Base-by-base conservation (phyloP, 768 basidiomycete species). In the Russula earlei region DNA sequence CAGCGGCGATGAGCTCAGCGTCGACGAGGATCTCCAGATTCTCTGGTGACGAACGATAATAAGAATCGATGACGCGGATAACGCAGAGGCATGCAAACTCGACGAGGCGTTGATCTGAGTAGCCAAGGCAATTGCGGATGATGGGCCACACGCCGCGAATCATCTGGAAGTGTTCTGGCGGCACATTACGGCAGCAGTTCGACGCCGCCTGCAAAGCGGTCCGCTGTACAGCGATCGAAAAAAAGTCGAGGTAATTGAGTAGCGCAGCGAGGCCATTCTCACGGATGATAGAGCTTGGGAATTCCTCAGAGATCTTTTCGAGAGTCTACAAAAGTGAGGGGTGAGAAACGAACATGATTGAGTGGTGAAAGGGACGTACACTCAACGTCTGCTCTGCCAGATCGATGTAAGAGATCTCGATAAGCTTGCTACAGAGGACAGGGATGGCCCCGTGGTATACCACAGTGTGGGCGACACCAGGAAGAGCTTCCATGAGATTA, bases 391-490 rank as follows among this genome's bases (percentile, higher is more conserved):
- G 96, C 68, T 98, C 96, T 12, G 96, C 96, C 44, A 99, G 77
- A 70, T 99, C 96, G 63, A 99, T 98, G 67, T 94, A 96, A 22
- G 91, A 90, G 55, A 99, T 99, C 71, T 96, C 91, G 68, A 91
- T 83, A 58, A 99, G 74, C 70, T 99, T 98, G 79, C 88, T 88
- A 80, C 95, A 98, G 45, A 99, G 78, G 31, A 95, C 92, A 17
- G 93, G 93, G 55, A 99, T 94, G 17, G 95, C 96, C n/a, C 95
- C 95, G 65, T 95, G 90, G 68, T 96, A 91, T 37, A 98, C 95
- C 63, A 99, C 85, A 43, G 91, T 93, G 67, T 97, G 93, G n/a
- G 92, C 91, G 40, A 92, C 87, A 24, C 94, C 93, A 17, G 96
- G 96, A 20, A 98, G 77, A n/a, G 93, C 95, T 70, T 98, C 96